phyloP scores from a whole-genome alignment of 768 basidiomycete genomes.

The Agaricus subrufescens region DNA sequence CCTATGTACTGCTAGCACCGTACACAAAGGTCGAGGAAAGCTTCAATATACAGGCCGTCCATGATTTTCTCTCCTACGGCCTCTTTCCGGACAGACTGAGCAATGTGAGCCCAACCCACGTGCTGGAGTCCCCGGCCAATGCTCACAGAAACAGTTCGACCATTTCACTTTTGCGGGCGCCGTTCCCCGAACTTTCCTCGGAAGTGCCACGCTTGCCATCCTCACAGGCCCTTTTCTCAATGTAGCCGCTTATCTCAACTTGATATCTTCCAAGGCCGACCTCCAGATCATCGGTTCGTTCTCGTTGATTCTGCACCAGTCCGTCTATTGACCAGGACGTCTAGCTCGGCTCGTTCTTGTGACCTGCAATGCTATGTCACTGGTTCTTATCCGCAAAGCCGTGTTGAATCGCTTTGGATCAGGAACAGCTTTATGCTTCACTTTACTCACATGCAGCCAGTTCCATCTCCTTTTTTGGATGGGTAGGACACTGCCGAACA shows the following conservation, averaged over 20 bases:
- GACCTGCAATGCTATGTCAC: conserved; percentile 52
- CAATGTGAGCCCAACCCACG: conserved; percentile 38
- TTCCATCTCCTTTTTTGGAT: conserved; percentile 95
- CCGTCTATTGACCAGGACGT: neutral
- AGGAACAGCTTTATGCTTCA: conserved; percentile 51
- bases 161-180: conserved; percentile 86
- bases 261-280: conserved; percentile 53
- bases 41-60: conserved; percentile 89
- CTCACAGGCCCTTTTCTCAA: conserved; percentile 44
- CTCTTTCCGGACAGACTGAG: conserved; percentile 32
- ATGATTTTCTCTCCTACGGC: conserved; percentile 85
- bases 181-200: conserved; percentile 84
- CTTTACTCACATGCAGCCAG: conserved; percentile 70
- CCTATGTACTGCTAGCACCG: conserved; percentile 74
- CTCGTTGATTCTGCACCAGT: neutral
- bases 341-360: conserved; percentile 78
- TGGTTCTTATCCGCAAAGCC: conserved; percentile 61
- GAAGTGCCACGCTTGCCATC: conserved; percentile 66
- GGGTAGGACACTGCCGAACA: conserved; percentile 91
- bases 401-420: conserved; percentile 62
- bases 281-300: conserved; percentile 65
- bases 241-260: conserved; percentile 34
- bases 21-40: conserved; percentile 98
- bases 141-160: conserved; percentile 61
- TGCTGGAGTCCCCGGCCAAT: neutral